Percentiles rank a stretch among this genome's conserved stretches.
Evolutionary conservation across 768 basidiomycete species (phyloP).

Genomic region (Heimioporus sp.): DNA sequence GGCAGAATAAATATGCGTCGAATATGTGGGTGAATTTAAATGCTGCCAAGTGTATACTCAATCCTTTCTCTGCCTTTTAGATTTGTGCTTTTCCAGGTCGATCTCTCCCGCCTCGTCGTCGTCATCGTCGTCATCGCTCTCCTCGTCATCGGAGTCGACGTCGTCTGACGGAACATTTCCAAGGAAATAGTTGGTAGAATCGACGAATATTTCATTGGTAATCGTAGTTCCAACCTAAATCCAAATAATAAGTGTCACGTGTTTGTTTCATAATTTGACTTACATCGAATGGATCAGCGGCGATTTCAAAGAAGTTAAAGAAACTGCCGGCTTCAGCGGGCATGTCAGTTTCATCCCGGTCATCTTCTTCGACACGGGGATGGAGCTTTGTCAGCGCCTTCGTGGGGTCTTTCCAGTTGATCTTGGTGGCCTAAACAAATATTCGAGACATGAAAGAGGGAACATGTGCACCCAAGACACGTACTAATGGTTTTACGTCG

Average conservation of each 20-base stretch:
- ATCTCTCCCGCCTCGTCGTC: conserved; percentile 84
- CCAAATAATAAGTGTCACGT: conserved; percentile 5
- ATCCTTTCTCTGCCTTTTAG: conserved; percentile 64
- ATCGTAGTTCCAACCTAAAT: conserved; percentile 67
- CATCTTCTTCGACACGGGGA: conserved; percentile 58
- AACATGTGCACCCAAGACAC: conserved; percentile 12
- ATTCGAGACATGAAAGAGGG: background rate
- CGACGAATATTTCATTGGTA: conserved; percentile 76
- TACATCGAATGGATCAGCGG: conserved; percentile 67
- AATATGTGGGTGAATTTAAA: conserved; percentile 15
- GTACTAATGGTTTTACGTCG: conserved; percentile 66
- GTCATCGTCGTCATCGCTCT: conserved; percentile 70
- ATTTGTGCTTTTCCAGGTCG: conserved; percentile 79
- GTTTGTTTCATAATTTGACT: conserved; percentile 22
- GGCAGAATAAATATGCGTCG: conserved; percentile 26
- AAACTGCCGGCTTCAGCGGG: conserved; percentile 74
- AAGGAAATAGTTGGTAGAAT: conserved; percentile 80
- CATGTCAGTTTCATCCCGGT: conserved; percentile 55
- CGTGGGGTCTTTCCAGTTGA: conserved; percentile 78
- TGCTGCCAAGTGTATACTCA: conserved; percentile 18
- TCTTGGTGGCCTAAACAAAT: conserved; percentile 52
- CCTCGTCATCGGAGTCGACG: conserved; percentile 62
- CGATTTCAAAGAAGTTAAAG: conserved; percentile 83
- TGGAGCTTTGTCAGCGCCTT: conserved; percentile 79
- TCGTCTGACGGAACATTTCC: conserved; percentile 62